A percentile compares a stretch with the other conserved stretches of the same genome.
phyloP scores from a whole-genome alignment of 768 basidiomycete species.

The Imleria badia region DNA sequence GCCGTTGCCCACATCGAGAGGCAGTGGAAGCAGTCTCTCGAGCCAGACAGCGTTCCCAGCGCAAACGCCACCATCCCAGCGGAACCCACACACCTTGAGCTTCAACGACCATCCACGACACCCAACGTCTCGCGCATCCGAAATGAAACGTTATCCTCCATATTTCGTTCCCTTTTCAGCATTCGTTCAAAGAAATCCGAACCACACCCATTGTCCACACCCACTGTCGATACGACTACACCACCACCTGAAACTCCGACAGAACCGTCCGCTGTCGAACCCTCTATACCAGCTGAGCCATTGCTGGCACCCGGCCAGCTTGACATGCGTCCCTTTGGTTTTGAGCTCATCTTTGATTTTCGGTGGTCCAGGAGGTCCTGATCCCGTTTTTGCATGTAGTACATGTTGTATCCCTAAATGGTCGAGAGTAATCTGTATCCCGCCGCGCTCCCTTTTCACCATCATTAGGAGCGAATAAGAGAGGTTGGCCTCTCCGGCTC shows the following conservation, averaged over 20 bases:
- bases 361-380: slow-evolving; percentile 50
- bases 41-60: slow-evolving; percentile 23
- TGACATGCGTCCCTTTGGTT: slow-evolving; percentile 70
- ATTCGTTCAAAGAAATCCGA: slow-evolving; percentile 7
- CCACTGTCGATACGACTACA: background rate
- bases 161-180: slow-evolving; percentile 27
- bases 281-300: slow-evolving; percentile 15
- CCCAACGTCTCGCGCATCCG: background rate
- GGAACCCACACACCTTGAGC: slow-evolving; percentile 20
- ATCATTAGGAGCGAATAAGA: background rate
- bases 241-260: slow-evolving; percentile 5
- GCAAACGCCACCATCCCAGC: slow-evolving; percentile 26
- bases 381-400: slow-evolving; percentile 10
- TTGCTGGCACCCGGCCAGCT: slow-evolving; percentile 50
- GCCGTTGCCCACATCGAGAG: slow-evolving; percentile 37
- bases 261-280: slow-evolving; percentile 2
- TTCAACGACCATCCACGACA: slow-evolving; percentile 10
- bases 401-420: slow-evolving; percentile 22
- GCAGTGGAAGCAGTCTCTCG: slow-evolving; percentile 26
- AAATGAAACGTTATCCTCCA: slow-evolving; percentile 22
- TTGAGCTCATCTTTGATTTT: slow-evolving; percentile 73
- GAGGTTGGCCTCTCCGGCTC: too few species aligned
- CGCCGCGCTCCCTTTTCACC: background rate
- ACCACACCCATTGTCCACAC: background rate
- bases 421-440: slow-evolving; percentile 13